Base-by-base conservation (phyloP, 371 early-diverging fungal species). In the Syncephalis fuscata region DNA sequence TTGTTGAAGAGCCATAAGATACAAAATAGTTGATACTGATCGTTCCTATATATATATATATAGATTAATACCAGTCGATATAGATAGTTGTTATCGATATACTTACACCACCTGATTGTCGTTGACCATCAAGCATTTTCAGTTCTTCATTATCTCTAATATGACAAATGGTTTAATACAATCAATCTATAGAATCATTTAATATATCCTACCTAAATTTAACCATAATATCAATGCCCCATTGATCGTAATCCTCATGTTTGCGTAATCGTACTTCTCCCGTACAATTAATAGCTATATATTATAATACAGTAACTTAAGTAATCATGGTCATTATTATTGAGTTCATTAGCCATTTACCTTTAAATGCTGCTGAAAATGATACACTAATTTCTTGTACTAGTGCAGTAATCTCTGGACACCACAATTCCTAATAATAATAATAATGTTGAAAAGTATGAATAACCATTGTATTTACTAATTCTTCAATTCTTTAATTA, bases 91-190 rank as follows among this genome's bases (percentile, higher is more conserved):
- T 38, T 10, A 0, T 40, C 14, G 16, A 17, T 37, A 22, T 7
- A 56, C 66, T 51, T 63, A 75, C 77, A 20, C 99, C 99, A 46
- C 99, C 99, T 5, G 96, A 96, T 61, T 99, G 99, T 23, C 98
- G 78, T 48, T 83, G 85, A 5, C 83, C 86, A 16, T 83, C 88
- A 44, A 99, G 68, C 3, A 77, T 58, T 60, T 94, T 88, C 11
- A 97, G 69, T 17, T 77, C 71, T 55, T 97, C 98, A 36, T 69
- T 65, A 49, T 87, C 82, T 53, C 95, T 69, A 32, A 16, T 23
- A 22, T 36, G 11, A 45, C 22, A 40, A n/a, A 24, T 50, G 11
- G 21, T 20, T 19, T n/a, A n/a, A 22, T 22, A 45, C 16, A 19
- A 4, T 24, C 27, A n/a, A n/a, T n/a, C n/a, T 22, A 45, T 45